Percentiles rank a stretch among this genome's conserved stretches.
phyloP scores from a whole-genome alignment of 495 filamentous ascomycete genomes.

The Xylaria nigripes region DNA sequence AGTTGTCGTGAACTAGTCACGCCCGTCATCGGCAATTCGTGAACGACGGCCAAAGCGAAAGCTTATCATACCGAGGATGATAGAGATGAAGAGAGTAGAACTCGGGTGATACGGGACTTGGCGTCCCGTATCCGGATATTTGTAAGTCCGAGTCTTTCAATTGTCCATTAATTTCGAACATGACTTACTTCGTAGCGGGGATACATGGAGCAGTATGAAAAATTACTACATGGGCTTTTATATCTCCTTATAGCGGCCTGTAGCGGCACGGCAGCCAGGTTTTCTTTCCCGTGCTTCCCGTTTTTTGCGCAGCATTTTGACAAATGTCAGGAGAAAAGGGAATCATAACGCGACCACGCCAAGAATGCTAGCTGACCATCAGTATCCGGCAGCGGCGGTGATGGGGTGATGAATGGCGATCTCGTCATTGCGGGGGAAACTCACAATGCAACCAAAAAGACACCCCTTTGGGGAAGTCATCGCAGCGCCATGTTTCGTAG shows the following conservation, averaged over 20 bases:
- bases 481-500: conserved; percentile 12
- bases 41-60: neutral
- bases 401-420: conserved; percentile 3
- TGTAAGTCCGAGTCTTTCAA: neutral
- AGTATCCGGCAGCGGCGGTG: neutral
- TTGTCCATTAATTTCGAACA: too few relatives aligned
- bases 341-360: neutral
- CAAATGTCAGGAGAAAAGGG: neutral
- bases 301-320: neutral
- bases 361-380: neutral
- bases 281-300: neutral
- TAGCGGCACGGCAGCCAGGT: neutral
- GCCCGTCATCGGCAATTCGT: neutral
- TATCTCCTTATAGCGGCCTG: neutral
- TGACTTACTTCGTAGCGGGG: too few relatives aligned
- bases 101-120: neutral
- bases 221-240: too few relatives aligned
- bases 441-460: neutral
- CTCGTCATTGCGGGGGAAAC: neutral
- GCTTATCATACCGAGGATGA: neutral
- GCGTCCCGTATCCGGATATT: neutral
- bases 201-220: too few relatives aligned
- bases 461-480: neutral
- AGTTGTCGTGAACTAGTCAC: too few relatives aligned
- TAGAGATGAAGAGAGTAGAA: neutral